Evolutionary conservation across 2,329 filamentous ascomycete species (phyloP).

Genomic region (Penicillium digitatum): DNA sequence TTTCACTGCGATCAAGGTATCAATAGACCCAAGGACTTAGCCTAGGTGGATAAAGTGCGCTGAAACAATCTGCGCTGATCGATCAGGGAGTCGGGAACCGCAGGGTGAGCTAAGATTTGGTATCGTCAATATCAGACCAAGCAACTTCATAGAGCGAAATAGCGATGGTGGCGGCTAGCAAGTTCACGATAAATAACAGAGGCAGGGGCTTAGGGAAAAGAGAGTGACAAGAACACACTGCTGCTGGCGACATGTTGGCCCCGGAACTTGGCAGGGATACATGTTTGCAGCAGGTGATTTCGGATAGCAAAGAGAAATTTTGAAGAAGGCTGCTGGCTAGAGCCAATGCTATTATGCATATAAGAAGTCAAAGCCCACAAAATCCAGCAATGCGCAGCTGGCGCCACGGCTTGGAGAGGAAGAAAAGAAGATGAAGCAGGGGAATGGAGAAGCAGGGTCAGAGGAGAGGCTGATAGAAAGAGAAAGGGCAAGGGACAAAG

Average conservation of each 20-base stretch:
- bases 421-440: constrained; percentile 16
- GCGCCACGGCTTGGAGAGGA: background rate
- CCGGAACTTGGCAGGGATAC: constrained; percentile 13
- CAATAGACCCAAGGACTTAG: background rate
- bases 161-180: constrained; percentile 20
- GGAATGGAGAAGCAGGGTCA: constrained; percentile 15
- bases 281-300: constrained; percentile 11
- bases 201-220: constrained; percentile 19
- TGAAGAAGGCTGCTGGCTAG: constrained; percentile 14
- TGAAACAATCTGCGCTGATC: background rate
- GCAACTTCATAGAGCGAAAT: constrained; percentile 21
- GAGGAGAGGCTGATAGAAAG: constrained; percentile 16
- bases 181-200: constrained; percentile 24
- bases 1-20: background rate
- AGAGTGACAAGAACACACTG: constrained; percentile 22
- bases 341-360: constrained; percentile 13
- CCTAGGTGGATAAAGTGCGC: background rate
- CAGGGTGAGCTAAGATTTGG: constrained; percentile 35
- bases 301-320: constrained; percentile 20
- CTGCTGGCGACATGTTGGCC: constrained; percentile 14
- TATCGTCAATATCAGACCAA: constrained; percentile 39
- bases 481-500: constrained; percentile 17
- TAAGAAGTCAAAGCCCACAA: constrained; percentile 20
- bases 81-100: constrained; percentile 4
- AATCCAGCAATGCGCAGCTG: constrained; percentile 12